Base-by-base conservation (phyloP, 2,329 filamentous ascomycete genomes). In the Curvularia sp. region DNA sequence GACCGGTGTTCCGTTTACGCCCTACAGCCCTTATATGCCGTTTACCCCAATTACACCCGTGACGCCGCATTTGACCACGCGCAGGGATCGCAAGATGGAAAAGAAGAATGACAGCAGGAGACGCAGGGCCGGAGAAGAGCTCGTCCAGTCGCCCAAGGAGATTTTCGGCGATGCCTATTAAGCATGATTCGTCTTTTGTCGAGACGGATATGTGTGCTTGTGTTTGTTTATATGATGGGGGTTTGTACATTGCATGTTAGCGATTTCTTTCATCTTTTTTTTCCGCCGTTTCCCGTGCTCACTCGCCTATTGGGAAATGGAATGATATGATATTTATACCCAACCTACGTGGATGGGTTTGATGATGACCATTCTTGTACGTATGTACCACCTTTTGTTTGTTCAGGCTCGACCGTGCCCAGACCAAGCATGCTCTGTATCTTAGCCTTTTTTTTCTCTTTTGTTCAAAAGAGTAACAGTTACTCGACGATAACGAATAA, bases 21-120 rank as follows among this genome's bases (percentile, higher is more conserved):
- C 90, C 1, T 93, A 93, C 75, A 87, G 86, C 55, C 89, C 91
- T 0, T 94, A 93, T 67, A 91, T 93, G 80, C 91, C 91, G 0
- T 91, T 88, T 72, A 90, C 88, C 6, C 89, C 90, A 1, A 82
- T 91, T 48, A 84, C 92, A 50, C 91, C 91, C 1, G 86, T 93
- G 49, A 93, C 91, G 30, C 90, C 91, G n/a, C 86, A 86, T 20
- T 78, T 94, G 47, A 87, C 91, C 15, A 91, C 87, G 24, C 86
- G 83, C 75, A 85, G 86, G 61, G 90, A 93, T 71, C 80, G 89
- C 28, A 92, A 89, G 83, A 82, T 84, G 73, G 88, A 87, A 82
- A 86, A 82, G 81, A 86, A 83, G 72, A 77, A 87, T 72, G 83
- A 87, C 65, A 86, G 24, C 26, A 46, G 87, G 79, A 88, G 85